Base-by-base conservation (phyloP, 345 rosid genomes). In the Pistacia vera region DNA sequence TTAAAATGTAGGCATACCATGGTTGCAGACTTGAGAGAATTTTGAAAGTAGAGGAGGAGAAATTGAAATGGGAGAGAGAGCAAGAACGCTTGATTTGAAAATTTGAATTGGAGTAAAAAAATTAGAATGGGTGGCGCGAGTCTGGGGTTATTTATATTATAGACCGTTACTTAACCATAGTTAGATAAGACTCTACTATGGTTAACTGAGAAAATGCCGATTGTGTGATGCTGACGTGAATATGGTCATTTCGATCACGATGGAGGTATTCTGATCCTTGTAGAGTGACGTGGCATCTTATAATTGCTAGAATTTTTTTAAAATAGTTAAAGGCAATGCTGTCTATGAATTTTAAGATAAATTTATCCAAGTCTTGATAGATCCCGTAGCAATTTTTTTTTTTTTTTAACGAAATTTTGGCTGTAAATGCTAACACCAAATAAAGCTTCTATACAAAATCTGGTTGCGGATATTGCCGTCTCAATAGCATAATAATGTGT, bases 1-100 rank as follows among this genome's bases (percentile, higher is more conserved):
- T 48, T 44, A 77, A 65, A 68, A 16, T 71, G 54, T 73, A 38
- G 54, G 20, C 87, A 84, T 85, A 89, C 95, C 93, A 91, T 91
- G 68, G 81, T 77, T 63, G 76, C 62, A 65, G 72, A 64, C 72
- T 25, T 25, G 69, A 68, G 79, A 69, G 73, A 80, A 54, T 49
- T 41, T 35, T 25, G 71, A 41, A 25, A 52, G 33, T 55, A 30
- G 60, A 70, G 71, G 68, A 25, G 18, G 33, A 33, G 75, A 69
- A 64, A 13, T 20, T 17, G 55, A 66, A 33, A 57, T 0, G 70
- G 74, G 75, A 62, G 73, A 75, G 66, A 63, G 28, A 41, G 36
- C 62, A 13, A 4, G 46, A 72, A 62, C 12, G 77, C 44, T 66
- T 57, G 74, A 72, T 76, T 79, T 73, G 71, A 58, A 83, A 80